Base-by-base conservation (phyloP, 179 eudicot species). In the Monotropa hypopitys region DNA sequence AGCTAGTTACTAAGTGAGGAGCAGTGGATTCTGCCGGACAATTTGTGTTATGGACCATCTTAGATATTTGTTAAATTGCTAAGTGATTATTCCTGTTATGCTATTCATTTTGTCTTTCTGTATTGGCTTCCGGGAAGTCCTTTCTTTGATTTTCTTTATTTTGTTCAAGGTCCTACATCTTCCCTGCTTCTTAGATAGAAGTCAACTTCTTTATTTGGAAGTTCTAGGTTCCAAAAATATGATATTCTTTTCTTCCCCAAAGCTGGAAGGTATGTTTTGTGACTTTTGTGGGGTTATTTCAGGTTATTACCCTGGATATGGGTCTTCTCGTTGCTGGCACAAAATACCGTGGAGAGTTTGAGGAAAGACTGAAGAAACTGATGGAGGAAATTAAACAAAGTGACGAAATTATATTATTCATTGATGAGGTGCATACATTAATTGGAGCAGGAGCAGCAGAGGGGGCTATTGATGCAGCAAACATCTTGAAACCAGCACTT, bases 401-500 rank as follows among this genome's bases (percentile, higher is more conserved):
- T 56, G 88, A 90, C 63, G 93, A 95, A 71, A 88, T 93, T 7
- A 93, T 95, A 74, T 82, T 95, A 23, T 95, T 95, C 71, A 91
- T 95, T 74, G 99, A 95, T 82, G 99, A 95, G 85, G 91, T 95
- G 57, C 99, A 95, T 80, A 95, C 97, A 18, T 81, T 93, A 82
- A 85, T 95, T 83, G 97, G 99, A 71, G 99, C 98, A 16, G 97
- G 99, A 79, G 95, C 98, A 49, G 98, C 92, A 59, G 99, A 95
- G 85, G 99, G 99, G 3, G 99, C 96, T 18, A 93, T 95, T 63
- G 99, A 95, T 88, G 99, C 99, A 80, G 99, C 99, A 18, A 93
- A 95, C 83, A 93, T 93, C 76, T 85, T 95, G 79, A 95, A 95
- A 84, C 99, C 99, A 49, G 99, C 99, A 72, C 92, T 95, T 70